These are phyloP conservation scores for Cicer cuneatum DNA, from an alignment of 306 rosid species.

Conservation along the genomic window DNA sequence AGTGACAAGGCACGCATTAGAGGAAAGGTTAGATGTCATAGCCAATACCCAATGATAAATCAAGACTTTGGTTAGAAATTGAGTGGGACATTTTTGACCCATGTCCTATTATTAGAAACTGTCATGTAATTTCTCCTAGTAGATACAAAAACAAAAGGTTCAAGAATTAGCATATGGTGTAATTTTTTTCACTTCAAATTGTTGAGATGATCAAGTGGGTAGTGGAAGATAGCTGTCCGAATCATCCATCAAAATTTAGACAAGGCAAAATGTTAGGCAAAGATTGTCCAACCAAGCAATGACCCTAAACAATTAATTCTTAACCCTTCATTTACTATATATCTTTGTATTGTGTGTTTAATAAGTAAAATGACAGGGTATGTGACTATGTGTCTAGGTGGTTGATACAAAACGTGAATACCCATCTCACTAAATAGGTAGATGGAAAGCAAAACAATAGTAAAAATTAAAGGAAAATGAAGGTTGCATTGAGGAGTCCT, in stretches of 20 bases:
- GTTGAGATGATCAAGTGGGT: constrained; percentile 32
- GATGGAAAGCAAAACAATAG: constrained; percentile 15
- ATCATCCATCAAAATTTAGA: constrained; percentile 38
- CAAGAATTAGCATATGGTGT: neutral
- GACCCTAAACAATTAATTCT: constrained; percentile 39
- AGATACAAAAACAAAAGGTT: neutral
- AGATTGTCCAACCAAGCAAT: constrained; percentile 41
- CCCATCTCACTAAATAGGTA: neutral
- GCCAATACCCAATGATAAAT: neutral
- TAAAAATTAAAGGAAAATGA: too few species aligned
- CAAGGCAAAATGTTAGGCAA: constrained; percentile 51
- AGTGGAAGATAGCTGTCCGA: constrained; percentile 41
- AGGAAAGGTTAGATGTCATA: constrained; percentile 7
- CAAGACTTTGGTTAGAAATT: neutral
- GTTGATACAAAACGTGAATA: constrained; percentile 38
- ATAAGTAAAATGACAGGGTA: constrained; percentile 24
- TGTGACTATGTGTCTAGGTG: constrained; percentile 23
- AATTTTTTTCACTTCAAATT: neutral
- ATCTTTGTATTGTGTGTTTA: neutral
- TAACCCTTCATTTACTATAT: constrained; percentile 23
- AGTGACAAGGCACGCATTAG: neutral
- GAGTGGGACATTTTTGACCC: neutral
- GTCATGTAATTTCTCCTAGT: neutral
- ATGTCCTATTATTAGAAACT: constrained; percentile 7
- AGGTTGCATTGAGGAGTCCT: too few species aligned